A percentile compares a stretch with the other conserved stretches of the same genome.
Conservation (phyloP, 441 rosid genomes). For the Euphorbia corollata region DNA sequence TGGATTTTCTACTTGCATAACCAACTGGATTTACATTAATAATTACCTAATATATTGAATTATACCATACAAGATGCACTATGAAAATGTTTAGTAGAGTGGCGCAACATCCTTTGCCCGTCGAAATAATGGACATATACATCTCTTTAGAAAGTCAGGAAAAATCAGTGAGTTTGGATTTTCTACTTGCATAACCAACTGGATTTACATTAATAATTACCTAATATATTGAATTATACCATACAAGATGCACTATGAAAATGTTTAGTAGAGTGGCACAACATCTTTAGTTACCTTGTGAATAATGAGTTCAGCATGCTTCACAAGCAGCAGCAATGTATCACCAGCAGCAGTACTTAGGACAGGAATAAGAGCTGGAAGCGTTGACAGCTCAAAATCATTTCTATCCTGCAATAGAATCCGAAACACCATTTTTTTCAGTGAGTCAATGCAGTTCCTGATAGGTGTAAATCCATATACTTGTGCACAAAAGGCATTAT, state of each 20-base stretch:
- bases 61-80: neutral
- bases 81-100: neutral
- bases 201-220: neutral
- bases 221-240: neutral
- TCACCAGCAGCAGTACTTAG: slow-evolving; percentile 84
- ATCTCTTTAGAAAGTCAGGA: no score
- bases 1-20: neutral
- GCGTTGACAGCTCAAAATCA: slow-evolving; percentile 79
- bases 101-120: neutral
- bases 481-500: no score
- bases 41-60: neutral
- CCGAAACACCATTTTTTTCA: neutral
- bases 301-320: slow-evolving; percentile 77
- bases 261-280: neutral
- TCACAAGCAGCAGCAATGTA: slow-evolving; percentile 73
- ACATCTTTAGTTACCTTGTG: slow-evolving; percentile 51
- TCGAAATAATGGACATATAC: no score
- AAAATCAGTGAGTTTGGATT: neutral
- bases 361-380: slow-evolving; percentile 92
- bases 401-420: slow-evolving; percentile 56
- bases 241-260: neutral
- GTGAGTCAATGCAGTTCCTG: neutral
- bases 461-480: neutral
- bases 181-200: neutral
- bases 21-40: neutral